phyloP scores from a whole-genome alignment of 768 basidiomycete species.

The Ramaria sp. region DNA sequence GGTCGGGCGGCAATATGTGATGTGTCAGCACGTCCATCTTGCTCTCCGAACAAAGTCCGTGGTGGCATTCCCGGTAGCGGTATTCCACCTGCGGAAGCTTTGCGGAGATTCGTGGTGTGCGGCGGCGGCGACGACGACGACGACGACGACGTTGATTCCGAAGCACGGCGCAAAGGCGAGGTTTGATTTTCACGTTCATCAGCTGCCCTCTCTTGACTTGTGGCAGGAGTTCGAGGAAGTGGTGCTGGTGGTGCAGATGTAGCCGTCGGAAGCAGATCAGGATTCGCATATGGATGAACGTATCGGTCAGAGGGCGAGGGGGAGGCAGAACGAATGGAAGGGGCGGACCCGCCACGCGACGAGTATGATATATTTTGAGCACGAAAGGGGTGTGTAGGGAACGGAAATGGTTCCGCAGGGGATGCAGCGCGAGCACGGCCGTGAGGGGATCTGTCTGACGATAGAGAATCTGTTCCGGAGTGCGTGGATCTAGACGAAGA shows the following conservation, averaged over 20 bases:
- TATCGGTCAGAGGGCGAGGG: slow-evolving; percentile 13
- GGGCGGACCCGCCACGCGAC: background rate
- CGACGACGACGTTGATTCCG: background rate
- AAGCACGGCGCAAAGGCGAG: background rate
- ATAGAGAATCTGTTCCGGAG: background rate
- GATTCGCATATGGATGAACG: slow-evolving; percentile 74
- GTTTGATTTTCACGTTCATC: background rate
- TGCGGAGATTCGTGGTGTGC: background rate
- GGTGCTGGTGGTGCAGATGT: slow-evolving; percentile 18
- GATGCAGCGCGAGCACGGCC: background rate
- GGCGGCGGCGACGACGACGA: background rate
- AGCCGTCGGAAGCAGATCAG: slow-evolving; percentile 44
- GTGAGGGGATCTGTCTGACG: background rate
- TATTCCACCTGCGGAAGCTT: background rate
- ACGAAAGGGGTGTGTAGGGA: background rate
- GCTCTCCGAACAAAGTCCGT: background rate
- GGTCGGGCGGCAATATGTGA: background rate
- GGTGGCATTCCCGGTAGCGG: background rate
- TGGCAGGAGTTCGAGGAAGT: background rate
- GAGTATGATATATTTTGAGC: background rate
- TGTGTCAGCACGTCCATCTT: background rate
- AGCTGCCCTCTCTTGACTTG: background rate
- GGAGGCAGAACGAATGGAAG: slow-evolving; percentile 9
- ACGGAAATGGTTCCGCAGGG: background rate
- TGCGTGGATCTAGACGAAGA: background rate